Evolutionary conservation across 192 early-diverging fungal genomes (phyloP).

Genomic region (Coemansia sp.): DNA sequence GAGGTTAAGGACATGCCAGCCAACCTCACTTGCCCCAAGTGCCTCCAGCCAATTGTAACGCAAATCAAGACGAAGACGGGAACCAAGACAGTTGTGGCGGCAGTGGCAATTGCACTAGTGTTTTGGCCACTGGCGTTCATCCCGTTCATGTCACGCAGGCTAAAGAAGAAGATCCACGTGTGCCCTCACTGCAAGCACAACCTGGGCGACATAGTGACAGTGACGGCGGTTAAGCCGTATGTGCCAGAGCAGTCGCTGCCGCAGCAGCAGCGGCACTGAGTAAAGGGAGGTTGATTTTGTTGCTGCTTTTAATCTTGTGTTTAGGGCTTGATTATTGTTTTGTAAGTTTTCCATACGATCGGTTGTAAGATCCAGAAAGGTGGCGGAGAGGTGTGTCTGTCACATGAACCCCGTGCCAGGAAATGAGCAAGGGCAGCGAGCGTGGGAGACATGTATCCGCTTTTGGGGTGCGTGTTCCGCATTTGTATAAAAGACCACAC

Average conservation of each 20-base stretch:
- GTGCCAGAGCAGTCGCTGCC: not conserved
- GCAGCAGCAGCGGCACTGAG: not conserved
- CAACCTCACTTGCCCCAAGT: constrained; percentile 31
- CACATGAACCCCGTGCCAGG: constrained; percentile 9
- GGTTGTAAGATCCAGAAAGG: not conserved
- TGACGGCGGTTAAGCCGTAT: constrained; percentile 17
- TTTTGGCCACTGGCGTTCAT: constrained; percentile 46
- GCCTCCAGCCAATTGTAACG: constrained; percentile 26
- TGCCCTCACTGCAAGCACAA: constrained; percentile 38
- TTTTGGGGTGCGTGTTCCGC: not conserved
- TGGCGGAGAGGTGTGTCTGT: not conserved
- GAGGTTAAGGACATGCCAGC: constrained; percentile 34
- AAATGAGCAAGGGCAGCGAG: not conserved
- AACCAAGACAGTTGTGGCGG: constrained; percentile 34
- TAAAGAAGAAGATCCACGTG: constrained; percentile 40
- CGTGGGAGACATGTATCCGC: not conserved
- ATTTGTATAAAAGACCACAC: not conserved
- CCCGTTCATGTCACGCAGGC: constrained; percentile 32
- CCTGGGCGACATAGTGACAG: constrained; percentile 35
- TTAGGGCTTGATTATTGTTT: no score
- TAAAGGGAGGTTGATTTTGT: not conserved
- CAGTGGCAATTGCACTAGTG: constrained; percentile 34
- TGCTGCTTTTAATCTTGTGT: not conserved
- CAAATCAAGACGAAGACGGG: constrained; percentile 31
- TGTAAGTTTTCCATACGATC: not conserved